Evolutionary conservation across 2,329 filamentous ascomycete species (phyloP).

Genomic region (Colletotrichum sp.): DNA sequence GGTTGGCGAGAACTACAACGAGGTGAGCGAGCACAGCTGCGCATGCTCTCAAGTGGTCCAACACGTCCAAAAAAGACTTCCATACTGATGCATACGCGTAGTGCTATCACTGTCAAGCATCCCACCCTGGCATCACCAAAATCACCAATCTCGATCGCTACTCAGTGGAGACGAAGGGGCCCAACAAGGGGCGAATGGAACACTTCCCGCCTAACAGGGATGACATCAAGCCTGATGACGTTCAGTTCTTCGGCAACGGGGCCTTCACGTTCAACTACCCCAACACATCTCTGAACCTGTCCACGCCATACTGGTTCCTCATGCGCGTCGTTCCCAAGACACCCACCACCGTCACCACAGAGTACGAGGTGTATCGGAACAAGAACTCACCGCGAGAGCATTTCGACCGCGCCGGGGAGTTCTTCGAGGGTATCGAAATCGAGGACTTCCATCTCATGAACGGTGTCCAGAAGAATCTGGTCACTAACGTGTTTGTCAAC

Average conservation of each 20-base stretch:
- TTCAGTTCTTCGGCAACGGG: constrained; percentile 20
- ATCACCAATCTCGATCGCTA: background rate
- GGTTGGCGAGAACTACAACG: constrained; percentile 54
- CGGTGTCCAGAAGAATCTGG: constrained; percentile 53
- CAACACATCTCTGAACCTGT: constrained; percentile 43
- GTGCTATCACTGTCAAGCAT: background rate
- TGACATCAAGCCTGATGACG: constrained; percentile 36
- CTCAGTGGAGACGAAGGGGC: constrained; percentile 35
- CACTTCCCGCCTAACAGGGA: constrained; percentile 40
- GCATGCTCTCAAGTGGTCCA: background rate
- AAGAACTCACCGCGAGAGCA: constrained; percentile 47
- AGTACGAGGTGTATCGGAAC: constrained; percentile 57
- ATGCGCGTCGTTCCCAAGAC: constrained; percentile 51
- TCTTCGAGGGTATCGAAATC: constrained; percentile 55
- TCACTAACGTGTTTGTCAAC: constrained; percentile 53
- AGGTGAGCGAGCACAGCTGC: constrained; percentile 21
- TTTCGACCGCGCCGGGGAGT: constrained; percentile 31
- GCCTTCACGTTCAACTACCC: constrained; percentile 44
- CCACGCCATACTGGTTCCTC: constrained; percentile 27
- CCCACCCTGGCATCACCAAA: background rate
- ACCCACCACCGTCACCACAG: constrained; percentile 45
- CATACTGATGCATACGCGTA: background rate
- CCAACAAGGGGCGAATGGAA: constrained; percentile 34
- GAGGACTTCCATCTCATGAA: constrained; percentile 58
- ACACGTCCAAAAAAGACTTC: background rate